A percentile compares a stretch with the other conserved stretches of the same genome.
Conservation (phyloP, 2,329 filamentous ascomycete genomes). For the Ophiostoma australiae region DNA sequence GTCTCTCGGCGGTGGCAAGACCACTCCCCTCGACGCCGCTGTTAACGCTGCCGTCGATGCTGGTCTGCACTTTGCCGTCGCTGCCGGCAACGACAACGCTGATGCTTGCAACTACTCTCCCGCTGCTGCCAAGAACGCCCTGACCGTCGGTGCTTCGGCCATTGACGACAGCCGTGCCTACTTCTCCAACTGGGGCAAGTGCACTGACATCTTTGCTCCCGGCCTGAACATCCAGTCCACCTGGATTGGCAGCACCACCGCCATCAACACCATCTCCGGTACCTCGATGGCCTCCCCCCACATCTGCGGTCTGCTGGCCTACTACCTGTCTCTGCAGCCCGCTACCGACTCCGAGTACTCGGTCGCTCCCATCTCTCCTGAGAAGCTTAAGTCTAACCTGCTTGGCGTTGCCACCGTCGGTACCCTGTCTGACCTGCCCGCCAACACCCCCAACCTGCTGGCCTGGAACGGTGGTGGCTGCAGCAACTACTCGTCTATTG, state of each 20-base stretch:
- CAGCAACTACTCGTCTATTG: constrained; percentile 82
- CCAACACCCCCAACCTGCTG: constrained; percentile 85
- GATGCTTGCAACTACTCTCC: constrained; percentile 99
- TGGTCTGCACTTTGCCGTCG: constrained; percentile 95
- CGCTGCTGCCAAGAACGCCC: constrained; percentile 81
- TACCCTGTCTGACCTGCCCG: constrained; percentile 75
- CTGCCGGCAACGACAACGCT: constrained; percentile 96
- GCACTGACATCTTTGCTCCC: constrained; percentile 98
- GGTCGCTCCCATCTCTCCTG: constrained; percentile 81
- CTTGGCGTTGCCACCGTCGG: constrained; percentile 76
- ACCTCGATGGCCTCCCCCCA: constrained; percentile 99
- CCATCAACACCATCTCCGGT: constrained; percentile 97
- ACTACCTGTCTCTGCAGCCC: constrained; percentile 95
- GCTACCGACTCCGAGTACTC: constrained; percentile 84
- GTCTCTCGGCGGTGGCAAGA: constrained; percentile 98
- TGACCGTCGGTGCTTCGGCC: constrained; percentile 93
- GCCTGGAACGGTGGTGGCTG: constrained; percentile 98
- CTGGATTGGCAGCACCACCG: constrained; percentile 95
- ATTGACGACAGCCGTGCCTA: constrained; percentile 94
- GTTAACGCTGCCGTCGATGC: constrained; percentile 90
- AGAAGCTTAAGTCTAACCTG: constrained; percentile 87
- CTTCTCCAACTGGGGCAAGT: constrained; percentile 99
- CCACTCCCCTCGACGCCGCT: constrained; percentile 79
- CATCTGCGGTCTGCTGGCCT: constrained; percentile 91
- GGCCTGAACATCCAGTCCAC: constrained; percentile 96